Evolutionary conservation across 176 grass and related monocot species (phyloP).

Genomic region (Paspalum vaginatum): DNA sequence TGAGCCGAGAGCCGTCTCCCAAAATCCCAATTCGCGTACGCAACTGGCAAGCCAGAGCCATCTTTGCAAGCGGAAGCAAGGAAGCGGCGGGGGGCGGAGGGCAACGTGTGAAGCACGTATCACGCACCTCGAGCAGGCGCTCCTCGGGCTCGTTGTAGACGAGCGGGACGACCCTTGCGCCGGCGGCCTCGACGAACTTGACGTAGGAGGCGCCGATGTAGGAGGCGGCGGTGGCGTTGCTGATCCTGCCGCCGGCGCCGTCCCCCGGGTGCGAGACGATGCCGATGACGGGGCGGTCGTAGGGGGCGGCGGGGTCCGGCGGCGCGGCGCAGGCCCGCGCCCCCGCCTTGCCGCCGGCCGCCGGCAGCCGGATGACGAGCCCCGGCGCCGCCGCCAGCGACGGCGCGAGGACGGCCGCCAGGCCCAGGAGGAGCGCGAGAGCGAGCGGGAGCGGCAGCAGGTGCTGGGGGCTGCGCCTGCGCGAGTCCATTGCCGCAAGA

Average conservation of each 20-base stretch:
- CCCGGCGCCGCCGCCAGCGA: slow-evolving; percentile 22
- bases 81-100: background rate
- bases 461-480: background rate
- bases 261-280: slow-evolving; percentile 91
- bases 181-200: slow-evolving; percentile 89
- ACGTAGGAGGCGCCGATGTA: slow-evolving; percentile 74
- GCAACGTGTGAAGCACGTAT: background rate
- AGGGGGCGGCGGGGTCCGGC: slow-evolving; percentile 41
- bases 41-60: background rate
- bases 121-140: slow-evolving; percentile 53
- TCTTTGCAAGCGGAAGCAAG: background rate
- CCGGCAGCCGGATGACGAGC: slow-evolving; percentile 40
- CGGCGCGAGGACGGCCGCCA: slow-evolving; percentile 1
- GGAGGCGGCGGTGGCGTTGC: slow-evolving; percentile 51
- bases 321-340: slow-evolving; percentile 34
- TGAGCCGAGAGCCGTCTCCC: background rate
- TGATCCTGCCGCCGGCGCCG: slow-evolving; percentile 61
- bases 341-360: background rate
- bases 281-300: slow-evolving; percentile 85
- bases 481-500: slow-evolving; percentile 28
- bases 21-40: background rate
- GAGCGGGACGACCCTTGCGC: slow-evolving; percentile 81
- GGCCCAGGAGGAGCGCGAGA: slow-evolving; percentile 4
- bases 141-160: slow-evolving; percentile 92
- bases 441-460: slow-evolving; percentile 16